Evolutionary conservation across 2,329 filamentous ascomycete genomes (phyloP), one percentile per base, ranked within the genome.

Genomic region (Mariannaea sp.): DNA sequence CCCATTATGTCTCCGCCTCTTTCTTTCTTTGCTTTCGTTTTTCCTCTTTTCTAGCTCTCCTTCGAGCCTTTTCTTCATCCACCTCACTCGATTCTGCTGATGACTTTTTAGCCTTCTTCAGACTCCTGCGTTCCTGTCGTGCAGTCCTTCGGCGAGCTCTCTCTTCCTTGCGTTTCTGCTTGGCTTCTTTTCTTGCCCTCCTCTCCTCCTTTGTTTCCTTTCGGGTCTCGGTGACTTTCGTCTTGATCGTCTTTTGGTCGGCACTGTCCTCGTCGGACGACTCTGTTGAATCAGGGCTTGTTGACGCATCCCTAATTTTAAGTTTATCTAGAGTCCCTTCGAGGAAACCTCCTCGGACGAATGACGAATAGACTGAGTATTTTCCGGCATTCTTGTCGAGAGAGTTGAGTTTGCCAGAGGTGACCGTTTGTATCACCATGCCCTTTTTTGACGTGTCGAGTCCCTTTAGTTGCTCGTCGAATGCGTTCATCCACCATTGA

Each of bases 401-500:
- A 59, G 79, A 78, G 62, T 85, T 80, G 45, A 85, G 73, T 56
- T 79, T 77, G 55, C 81, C 76, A 52, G 78, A 76, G 26, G 73
- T 76, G 58, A 83, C 70, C 54, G 82, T 80, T 77, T 87, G 75
- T 62, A 81, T 73, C 50, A 84, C 75, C 62, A 77, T 75, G 47
- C 84, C 79, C 60, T 82, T 73, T 60, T 79, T 78, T 19, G 80
- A 78, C 1, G 82, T 85, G 68, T 89, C 88, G 47, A 96, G 80
- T 4, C 87, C 89, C 71, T 94, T 89, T 60, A 97, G 77, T 50
- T 92, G 92, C 70, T 92, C 87, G 73, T 97, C 93, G 63, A 96
- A 97, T 9, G 94, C 94, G 53, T 90, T 88, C 73, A 96, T 80
- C 94, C 94, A 99, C 94, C 94, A 99, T 71, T 96, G 92, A 69